These are phyloP conservation scores for Dianthus caryophyllus DNA, from an alignment of 148 eudicot species.

Conservation along the genomic window DNA sequence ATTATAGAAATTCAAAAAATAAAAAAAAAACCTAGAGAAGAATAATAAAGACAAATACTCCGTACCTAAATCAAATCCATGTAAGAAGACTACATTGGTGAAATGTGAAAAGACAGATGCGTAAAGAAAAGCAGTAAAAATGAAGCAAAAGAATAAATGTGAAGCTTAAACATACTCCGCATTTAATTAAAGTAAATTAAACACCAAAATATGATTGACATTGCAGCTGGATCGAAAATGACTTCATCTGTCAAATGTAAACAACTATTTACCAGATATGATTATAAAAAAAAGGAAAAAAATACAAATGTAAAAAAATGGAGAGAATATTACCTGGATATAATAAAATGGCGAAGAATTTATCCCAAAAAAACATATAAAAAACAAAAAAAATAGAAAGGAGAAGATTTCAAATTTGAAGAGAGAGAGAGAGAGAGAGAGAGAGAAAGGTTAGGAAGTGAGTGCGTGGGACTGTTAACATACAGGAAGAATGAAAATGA, in stretches of 20 bases:
- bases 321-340: not conserved
- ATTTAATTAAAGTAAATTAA: not conserved
- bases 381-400: too few relatives aligned
- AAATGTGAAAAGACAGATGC: constrained; percentile 2
- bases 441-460: constrained; percentile 4
- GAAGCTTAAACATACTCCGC: constrained; percentile 9
- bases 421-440: too few relatives aligned
- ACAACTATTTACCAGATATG: not conserved
- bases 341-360: too few relatives aligned
- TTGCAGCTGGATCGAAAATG: constrained; percentile 37
- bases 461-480: constrained; percentile 27
- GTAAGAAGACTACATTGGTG: not conserved
- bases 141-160: constrained; percentile 11
- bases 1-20: not conserved
- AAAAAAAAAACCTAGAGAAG: constrained; percentile 18
- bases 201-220: constrained; percentile 22
- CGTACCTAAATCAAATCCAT: constrained; percentile 9
- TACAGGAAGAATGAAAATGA: constrained; percentile 15
- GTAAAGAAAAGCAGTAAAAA: constrained; percentile 3
- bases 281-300: not conserved
- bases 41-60: constrained; percentile 8
- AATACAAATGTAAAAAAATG: not conserved
- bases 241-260: constrained; percentile 17
- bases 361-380: too few relatives aligned
- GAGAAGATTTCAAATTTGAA: too few relatives aligned